phyloP scores from a whole-genome alignment of 2,329 filamentous ascomycete species.

The Sclerotinia sclerotiorum region DNA sequence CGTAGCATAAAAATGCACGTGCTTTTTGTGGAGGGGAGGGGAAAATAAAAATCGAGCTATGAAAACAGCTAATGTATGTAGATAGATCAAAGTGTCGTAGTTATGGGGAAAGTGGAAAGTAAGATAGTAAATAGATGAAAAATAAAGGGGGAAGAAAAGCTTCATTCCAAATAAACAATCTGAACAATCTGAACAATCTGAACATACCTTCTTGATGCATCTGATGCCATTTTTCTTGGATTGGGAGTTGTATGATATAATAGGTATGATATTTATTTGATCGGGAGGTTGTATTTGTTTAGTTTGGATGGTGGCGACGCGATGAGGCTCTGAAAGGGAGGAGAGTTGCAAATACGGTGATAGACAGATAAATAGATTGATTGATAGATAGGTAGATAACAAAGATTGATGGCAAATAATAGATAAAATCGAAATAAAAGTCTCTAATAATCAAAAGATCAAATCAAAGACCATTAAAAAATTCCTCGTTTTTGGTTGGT shows the following conservation, averaged over 20 bases:
- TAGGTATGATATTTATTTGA: not conserved
- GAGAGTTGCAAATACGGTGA: too few relatives aligned
- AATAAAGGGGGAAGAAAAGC: not conserved
- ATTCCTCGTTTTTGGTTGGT: slow-evolving; percentile 11
- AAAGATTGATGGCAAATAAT: slow-evolving; percentile 12
- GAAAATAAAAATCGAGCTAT: slow-evolving; percentile 21
- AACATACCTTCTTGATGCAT: slow-evolving; percentile 38
- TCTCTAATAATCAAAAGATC: not conserved
- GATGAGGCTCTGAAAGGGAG: slow-evolving; percentile 1
- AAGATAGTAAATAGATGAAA: not conserved
- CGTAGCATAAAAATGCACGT: slow-evolving; percentile 21
- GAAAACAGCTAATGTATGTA: slow-evolving; percentile 14
- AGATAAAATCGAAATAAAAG: too few relatives aligned
- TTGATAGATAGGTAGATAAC: not conserved
- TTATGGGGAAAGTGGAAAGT: slow-evolving; percentile 3
- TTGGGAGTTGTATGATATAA: not conserved
- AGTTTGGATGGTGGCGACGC: not conserved
- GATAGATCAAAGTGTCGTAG: slow-evolving; percentile 1
- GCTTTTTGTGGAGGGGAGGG: slow-evolving; percentile 23
- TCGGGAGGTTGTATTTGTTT: not conserved
- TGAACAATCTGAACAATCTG: not conserved
- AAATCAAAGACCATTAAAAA: slow-evolving; percentile 7
- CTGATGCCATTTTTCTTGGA: slow-evolving; percentile 31
- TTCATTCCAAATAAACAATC: not conserved
- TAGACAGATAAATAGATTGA: too few relatives aligned